phyloP scores from a whole-genome alignment of 306 rosid genomes.

The Medicago lupulina region DNA sequence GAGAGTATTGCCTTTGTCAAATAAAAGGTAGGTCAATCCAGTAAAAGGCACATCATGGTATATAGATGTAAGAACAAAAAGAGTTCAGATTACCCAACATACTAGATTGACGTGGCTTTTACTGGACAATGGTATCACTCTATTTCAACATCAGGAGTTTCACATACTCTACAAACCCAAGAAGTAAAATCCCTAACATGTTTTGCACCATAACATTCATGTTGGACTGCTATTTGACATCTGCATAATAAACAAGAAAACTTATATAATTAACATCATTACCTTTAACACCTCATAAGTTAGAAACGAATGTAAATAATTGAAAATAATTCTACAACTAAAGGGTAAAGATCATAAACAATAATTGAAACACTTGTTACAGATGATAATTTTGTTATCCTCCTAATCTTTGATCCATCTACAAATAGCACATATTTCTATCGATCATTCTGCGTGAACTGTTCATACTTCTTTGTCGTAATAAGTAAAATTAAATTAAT shows the following conservation, averaged over 20 bases:
- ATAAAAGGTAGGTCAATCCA: too few species aligned
- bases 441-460: slow-evolving; percentile 82
- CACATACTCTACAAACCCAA: slow-evolving; percentile 98
- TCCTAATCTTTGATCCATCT: slow-evolving; percentile 99
- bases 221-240: slow-evolving; percentile 98
- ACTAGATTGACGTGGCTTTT: slow-evolving; percentile 64
- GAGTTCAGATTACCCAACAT: slow-evolving; percentile 37
- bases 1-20: slow-evolving; percentile 98
- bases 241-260: slow-evolving; percentile 50
- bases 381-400: slow-evolving; percentile 91
- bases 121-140: slow-evolving; percentile 98
- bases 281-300: slow-evolving; percentile 3
- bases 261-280: too few species aligned
- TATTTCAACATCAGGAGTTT: slow-evolving; percentile 80
- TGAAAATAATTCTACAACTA: slow-evolving; percentile 2
- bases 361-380: slow-evolving; percentile 74
- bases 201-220: slow-evolving; percentile 95
- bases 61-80: slow-evolving; percentile 23
- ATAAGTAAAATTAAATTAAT: slow-evolving; percentile 37
- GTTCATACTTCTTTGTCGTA: slow-evolving; percentile 81
- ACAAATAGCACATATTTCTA: slow-evolving; percentile 94
- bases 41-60: slow-evolving; percentile 63
- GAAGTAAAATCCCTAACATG: slow-evolving; percentile 85
- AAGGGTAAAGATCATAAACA: slow-evolving; percentile 36
- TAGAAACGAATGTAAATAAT: slow-evolving; percentile 25